Evolutionary conservation across 164 flowering plant genomes (phyloP), one percentile per base, ranked within the genome.

Genomic region (Buxus sempervirens): DNA sequence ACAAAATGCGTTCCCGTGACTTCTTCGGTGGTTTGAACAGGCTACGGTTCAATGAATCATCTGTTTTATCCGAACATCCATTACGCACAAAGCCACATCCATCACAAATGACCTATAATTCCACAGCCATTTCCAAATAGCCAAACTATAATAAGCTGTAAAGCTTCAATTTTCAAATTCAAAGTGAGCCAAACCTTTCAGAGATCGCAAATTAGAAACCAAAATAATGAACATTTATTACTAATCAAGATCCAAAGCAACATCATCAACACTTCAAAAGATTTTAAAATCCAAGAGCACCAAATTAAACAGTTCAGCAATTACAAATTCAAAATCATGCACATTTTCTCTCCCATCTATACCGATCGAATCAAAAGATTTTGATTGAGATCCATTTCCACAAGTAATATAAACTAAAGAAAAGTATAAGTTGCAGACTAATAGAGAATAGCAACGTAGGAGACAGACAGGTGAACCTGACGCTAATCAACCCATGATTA

Each of bases 401-500:
- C 8, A 41, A 41, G 12, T 41, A 41, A 41, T n/a, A 41, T 5
- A 45, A 45, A 45, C 16, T 10, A 4, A 45, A 15, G 16, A 45
- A 15, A 41, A 45, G 51, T 1, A 45, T 1, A 45, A 1, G 18
- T 15, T 45, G 18, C 13, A 45, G 14, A 41, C 45, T 41, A 41
- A 41, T 15, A 45, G 51, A 45, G 51, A 45, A 45, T 2, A 45
- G 14, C 51, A 45, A 10, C 13, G 12, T 15, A 45, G 13, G 51
- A 45, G 51, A 45, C 38, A 32, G 51, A 45, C 10, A 45, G 14
- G 18, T 45, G 14, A 45, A 45, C 13, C 5, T 6, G 12, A 45
- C 14, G 12, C 18, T 16, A 25, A 60, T 76, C 70, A 86, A 65
- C 81, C 79, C 42, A 81, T 64, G 23, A 84, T 65, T 20, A 87